These are phyloP conservation scores for Mycena vulgaris DNA, from an alignment of 768 basidiomycete species.

Conservation along the genomic window DNA sequence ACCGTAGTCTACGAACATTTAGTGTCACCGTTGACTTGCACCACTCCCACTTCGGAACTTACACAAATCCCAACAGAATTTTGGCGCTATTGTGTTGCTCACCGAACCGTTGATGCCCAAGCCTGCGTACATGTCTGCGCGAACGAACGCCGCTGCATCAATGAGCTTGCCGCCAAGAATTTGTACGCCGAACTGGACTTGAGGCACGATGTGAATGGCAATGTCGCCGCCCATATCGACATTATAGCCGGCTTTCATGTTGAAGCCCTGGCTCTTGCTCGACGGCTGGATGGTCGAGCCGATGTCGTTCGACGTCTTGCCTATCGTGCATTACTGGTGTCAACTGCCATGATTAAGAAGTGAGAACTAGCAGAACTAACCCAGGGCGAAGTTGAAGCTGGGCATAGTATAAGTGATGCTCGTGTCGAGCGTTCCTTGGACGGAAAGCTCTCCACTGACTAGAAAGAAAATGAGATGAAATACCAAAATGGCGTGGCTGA, in stretches of 20 bases:
- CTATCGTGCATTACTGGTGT: slow-evolving; percentile 4
- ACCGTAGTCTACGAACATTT: slow-evolving; percentile 5
- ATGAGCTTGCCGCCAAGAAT: slow-evolving; percentile 2
- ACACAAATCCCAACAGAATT: slow-evolving; percentile 15
- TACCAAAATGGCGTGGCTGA: too few relatives aligned
- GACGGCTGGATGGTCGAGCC: slow-evolving; percentile 7
- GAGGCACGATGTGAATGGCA: background rate
- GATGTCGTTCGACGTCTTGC: slow-evolving; percentile 6
- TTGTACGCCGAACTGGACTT: background rate
- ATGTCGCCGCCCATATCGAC: slow-evolving; percentile 1
- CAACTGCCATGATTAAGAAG: slow-evolving; percentile 4
- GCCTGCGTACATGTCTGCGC: background rate
- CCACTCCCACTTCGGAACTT: slow-evolving; percentile 12
- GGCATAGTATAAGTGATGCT: slow-evolving; percentile 1
- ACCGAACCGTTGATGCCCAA: background rate
- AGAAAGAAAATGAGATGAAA: too few relatives aligned
- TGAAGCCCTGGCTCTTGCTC: slow-evolving; percentile 10
- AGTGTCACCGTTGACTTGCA: slow-evolving; percentile 6
- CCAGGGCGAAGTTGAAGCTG: slow-evolving; percentile 5
- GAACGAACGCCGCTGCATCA: background rate
- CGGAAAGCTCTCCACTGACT: slow-evolving; percentile 8
- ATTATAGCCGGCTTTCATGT: background rate
- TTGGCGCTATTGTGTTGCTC: slow-evolving; percentile 1
- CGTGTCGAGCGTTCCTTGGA: slow-evolving; percentile 8
- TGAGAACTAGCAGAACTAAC: slow-evolving; percentile 3